Base-by-base conservation (phyloP, 805 yeast species). In the Teunomyces tritomae region DNA sequence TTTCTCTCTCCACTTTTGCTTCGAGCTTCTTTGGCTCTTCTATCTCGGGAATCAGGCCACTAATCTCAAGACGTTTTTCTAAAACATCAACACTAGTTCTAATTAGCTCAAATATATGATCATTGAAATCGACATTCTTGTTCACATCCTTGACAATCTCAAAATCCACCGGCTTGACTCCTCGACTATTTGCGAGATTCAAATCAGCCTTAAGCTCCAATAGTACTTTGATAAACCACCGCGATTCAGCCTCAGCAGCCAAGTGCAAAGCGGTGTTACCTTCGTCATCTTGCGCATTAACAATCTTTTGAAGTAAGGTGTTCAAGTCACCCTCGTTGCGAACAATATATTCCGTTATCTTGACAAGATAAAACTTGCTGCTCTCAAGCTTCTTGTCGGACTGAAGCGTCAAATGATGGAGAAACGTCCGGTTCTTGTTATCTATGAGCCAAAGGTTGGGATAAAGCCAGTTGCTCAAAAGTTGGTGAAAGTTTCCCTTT, bases 101-200 rank as follows among this genome's bases (percentile, higher is more conserved):
- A 8, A 71, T 56, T 28, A 73, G 61, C 54, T 71, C 71, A 37
- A 71, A 51, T 11, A 70, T 51, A 35, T 64, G 69, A 14, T 55
- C 63, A 17, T 32, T 41, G 34, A 56, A 55, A 5, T 53, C 50
- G 7, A 63, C 67, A 32, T 27, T 44, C 40, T 51, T 46, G n/a
- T 49, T 41, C 9, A 62, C 58, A 41, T 72, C 75, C 40, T 79
- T 68, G 39, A 76, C 80, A 46, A 86, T 82, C 39, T 96, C 96
- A 67, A 87, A 92, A 67, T 94, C 98, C 10, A 76, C 68, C 3
- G 98, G 96, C 51, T 87, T 81, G 29, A 92, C 76, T 0, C 97
- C 97, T 3, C 92, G 86, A 44, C 87, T 85, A 63, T 94, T 94
- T 4, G 89, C 80, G 42, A 89, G 76, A 29, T 76, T 75, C 4